phyloP scores from a whole-genome alignment of 176 grass and related monocot genomes.

The Puya raimondii region DNA sequence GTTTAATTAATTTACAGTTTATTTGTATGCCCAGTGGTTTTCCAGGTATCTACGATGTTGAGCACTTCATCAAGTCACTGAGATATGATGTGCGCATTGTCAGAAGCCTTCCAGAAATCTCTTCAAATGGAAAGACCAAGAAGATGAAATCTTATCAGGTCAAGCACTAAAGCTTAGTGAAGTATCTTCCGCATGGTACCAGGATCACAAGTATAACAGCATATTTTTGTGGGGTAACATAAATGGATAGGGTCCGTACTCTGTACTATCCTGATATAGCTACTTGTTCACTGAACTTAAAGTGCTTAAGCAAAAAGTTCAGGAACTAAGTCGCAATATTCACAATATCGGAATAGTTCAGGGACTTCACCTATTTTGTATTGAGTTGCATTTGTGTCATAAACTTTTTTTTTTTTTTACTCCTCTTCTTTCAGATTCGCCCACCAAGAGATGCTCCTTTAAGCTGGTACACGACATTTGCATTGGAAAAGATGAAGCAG shows the following conservation, averaged over 20 bases:
- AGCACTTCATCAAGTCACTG: constrained; percentile 78
- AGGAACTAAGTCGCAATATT: no score
- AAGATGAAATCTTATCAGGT: constrained; percentile 84
- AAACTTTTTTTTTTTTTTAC: no score
- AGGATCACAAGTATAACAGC: neutral
- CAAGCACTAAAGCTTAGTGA: neutral
- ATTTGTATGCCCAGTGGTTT: constrained; percentile 65
- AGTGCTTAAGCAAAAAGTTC: no score
- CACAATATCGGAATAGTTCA: no score
- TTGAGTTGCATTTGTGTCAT: no score
- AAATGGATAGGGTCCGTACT: no score
- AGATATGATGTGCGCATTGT: constrained; percentile 84
- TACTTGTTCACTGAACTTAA: no score
- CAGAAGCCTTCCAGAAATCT: constrained; percentile 59
- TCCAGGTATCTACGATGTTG: constrained; percentile 97
- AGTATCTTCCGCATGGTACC: neutral
- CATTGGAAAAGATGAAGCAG: constrained; percentile 83
- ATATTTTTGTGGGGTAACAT: neutral
- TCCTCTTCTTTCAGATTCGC: constrained; percentile 45
- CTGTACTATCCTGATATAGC: no score
- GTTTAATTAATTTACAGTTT: constrained; percentile 25
- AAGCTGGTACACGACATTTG: constrained; percentile 80
- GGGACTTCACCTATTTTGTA: no score
- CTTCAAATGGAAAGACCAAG: constrained; percentile 78
- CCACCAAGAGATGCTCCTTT: constrained; percentile 94